Conservation (phyloP, 2,329 filamentous ascomycete species). For the Xylaria sp. region DNA sequence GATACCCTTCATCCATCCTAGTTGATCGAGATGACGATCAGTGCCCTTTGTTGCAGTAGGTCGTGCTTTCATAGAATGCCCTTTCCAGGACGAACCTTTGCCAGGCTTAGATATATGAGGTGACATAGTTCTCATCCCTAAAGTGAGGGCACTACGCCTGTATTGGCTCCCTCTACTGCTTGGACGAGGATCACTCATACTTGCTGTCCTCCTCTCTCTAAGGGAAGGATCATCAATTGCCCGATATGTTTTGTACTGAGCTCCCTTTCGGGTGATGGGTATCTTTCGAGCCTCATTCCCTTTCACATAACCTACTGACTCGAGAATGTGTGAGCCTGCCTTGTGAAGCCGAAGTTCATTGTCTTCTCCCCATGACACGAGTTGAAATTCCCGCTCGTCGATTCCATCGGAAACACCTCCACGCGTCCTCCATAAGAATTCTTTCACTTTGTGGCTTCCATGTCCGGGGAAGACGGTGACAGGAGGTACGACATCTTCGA, state of each 20-base stretch:
- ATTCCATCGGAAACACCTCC: conserved; percentile 74
- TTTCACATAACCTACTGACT: conserved; percentile 77
- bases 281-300: conserved; percentile 74
- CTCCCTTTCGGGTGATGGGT: conserved; percentile 83
- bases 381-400: conserved; percentile 89
- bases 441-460: conserved; percentile 78
- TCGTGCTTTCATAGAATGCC: conserved; percentile 69
- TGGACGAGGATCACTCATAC: conserved; percentile 70
- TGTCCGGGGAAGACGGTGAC: conserved; percentile 71
- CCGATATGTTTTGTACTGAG: conserved; percentile 85
- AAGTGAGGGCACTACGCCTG: conserved; percentile 58
- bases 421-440: conserved; percentile 88
- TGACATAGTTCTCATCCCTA: conserved; percentile 59
- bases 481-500: conserved; percentile 59
- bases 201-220: conserved; percentile 68
- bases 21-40: conserved; percentile 66
- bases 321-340: conserved; percentile 71
- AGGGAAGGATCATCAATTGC: conserved; percentile 71
- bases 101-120: conserved; percentile 52
- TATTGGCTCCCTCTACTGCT: conserved; percentile 55
- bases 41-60: conserved; percentile 54
- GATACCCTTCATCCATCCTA: conserved; percentile 77
- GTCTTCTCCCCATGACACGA: conserved; percentile 93
- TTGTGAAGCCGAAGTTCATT: conserved; percentile 83
- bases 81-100: conserved; percentile 59